These are phyloP conservation scores for Euptelea pleiosperma DNA, from an alignment of 164 flowering plant species.

Conservation along the genomic window DNA sequence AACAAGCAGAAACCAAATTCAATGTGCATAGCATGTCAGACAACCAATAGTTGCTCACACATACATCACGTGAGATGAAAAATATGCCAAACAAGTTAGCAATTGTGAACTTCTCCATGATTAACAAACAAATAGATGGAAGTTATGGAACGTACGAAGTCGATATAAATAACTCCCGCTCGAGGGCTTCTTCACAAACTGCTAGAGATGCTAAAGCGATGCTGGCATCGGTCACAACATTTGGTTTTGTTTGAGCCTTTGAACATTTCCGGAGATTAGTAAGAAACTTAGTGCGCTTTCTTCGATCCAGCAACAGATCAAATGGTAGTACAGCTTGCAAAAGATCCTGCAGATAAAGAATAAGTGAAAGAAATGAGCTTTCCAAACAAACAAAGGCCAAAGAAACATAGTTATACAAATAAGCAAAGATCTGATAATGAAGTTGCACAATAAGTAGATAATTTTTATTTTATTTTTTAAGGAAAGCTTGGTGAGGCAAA, in stretches of 20 bases:
- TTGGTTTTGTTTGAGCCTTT: constrained; percentile 39
- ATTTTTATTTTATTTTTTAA: too few species aligned
- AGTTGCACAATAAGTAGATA: too few species aligned
- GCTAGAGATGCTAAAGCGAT: constrained; percentile 78
- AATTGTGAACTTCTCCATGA: not conserved
- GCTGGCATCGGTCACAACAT: constrained; percentile 76
- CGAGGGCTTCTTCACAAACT: constrained; percentile 86
- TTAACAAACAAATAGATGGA: not conserved
- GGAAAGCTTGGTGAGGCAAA: too few species aligned
- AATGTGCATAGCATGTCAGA: not conserved
- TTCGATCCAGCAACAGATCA: constrained; percentile 71
- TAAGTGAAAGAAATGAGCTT: constrained; percentile 5
- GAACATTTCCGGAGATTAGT: constrained; percentile 34
- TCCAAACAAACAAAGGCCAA: not conserved
- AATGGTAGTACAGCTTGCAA: constrained; percentile 89
- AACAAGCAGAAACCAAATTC: constrained; percentile 13
- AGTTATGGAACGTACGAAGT: constrained; percentile 63
- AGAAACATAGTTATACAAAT: not conserved
- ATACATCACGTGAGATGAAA: not conserved
- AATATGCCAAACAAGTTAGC: not conserved
- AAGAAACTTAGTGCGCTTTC: constrained; percentile 55
- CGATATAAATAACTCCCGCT: constrained; percentile 75
- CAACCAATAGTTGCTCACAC: not conserved
- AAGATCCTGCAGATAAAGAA: constrained; percentile 60
- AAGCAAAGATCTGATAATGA: not conserved